Evolutionary conservation across 768 basidiomycete genomes (phyloP), one percentile per base, ranked within the genome.

Genomic region (Sporobolomyces roseus): DNA sequence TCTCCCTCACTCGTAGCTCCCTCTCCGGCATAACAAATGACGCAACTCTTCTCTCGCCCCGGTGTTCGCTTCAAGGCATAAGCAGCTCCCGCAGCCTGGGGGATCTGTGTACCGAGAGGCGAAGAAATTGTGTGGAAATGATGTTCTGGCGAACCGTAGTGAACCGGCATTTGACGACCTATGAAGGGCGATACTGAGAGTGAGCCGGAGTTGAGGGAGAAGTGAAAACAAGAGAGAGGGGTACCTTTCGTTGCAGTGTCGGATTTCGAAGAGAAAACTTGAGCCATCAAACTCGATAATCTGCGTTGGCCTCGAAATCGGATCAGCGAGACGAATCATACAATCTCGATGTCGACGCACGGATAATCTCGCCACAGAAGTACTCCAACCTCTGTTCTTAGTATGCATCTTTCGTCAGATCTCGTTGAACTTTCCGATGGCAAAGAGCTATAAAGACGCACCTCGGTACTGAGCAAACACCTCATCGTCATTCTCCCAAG

Each of bases 51-150:
- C 52, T 83, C 83, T 35, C 86, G 83, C 41, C 88, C 85, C 53
- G 78, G 80, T 0, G 87, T 87, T 50, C 92, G 86, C 74, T 87
- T 87, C 63, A 97, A 82, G 1, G 93, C 91, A 76, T 90, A 94
- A 0, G 85, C 93, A 9, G 94, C 91, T 21, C 93, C 93, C 0
- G 93, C 92, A 29, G 91, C 93, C 30, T 73, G 72, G 10, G 91
- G 92, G 73, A 96, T 90, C 79, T 97, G 93, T 1, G 93, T 97
- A 14, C 89, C 91, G 32, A 97, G 83, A 1, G 93, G 89, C 9
- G 90, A 93, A 4, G 93, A 96, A 68, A 96, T 96, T 25, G 90
- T 91, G 79, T 93, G 90, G 77, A 93, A 94, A 77, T 94, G 93
- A 66, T 88, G 85, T 65, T 85, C 80, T 1, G 84, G 83, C 8